Base-by-base conservation (phyloP, 768 basidiomycete genomes). In the Psilocybe cyanescens region DNA sequence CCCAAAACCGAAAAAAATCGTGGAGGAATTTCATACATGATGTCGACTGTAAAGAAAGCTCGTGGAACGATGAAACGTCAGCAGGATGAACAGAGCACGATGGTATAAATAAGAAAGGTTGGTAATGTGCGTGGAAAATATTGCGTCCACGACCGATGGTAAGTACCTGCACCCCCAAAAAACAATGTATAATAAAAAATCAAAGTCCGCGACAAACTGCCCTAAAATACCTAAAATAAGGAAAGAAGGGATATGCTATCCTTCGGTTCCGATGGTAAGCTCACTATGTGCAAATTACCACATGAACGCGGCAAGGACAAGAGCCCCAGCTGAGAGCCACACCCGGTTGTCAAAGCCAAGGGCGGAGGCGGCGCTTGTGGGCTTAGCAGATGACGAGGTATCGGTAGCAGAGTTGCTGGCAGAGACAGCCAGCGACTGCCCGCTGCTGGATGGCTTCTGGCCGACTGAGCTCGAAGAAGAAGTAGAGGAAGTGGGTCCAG, bases 261-360 rank as follows among this genome's bases (percentile, higher is more conserved):
- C 24, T 24, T 24, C 24, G 24, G 24, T 24, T 24, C n/a, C 35
- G 12, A 30, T 19, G 4, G 19, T 9, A 30, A 19, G 8, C 12
- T 11, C 24, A 24, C 30, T 11, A 49, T 17, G 39, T 30, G 24
- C 12, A 24, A 24, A 59, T 59, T 54, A 63, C 57, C 58, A 65
- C 9, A 65, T 35, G 29, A 62, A 51, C 31, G 58, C 51, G 31
- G 62, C 47, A 29, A 55, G 19, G 33, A 58, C 35, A 35, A 68
- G 24, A 41, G 58, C 55, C 19, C 60, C 52, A 3, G 48, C 60
- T 39, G 52, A 35, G 53, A 68, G 24, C 62, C 60, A 55, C 50
- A 62, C 29, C 6, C 61, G 35, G 16, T 8, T 35, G 35, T 64
- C 60, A 24, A 47, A 45, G 56, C 51, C 28, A 33, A 55, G 11